Conservation (phyloP, 2,329 filamentous ascomycete species). For the Stagonosporopsis tanaceti region DNA sequence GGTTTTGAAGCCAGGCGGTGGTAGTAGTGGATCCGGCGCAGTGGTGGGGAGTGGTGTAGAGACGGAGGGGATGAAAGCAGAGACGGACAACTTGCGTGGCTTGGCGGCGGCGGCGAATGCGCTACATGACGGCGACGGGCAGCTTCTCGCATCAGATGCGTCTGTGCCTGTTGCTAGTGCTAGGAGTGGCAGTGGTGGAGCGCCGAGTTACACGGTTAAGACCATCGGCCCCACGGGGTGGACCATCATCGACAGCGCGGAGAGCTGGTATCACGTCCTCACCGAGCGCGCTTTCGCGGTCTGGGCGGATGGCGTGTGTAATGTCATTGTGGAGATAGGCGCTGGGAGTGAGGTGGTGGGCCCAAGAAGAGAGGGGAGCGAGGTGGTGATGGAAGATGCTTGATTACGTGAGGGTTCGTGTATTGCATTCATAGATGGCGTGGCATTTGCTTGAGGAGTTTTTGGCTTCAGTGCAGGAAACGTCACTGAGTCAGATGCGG, state of each 20-base stretch:
- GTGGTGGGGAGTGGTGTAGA: not conserved
- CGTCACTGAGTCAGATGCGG: no score
- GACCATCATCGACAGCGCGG: conserved; percentile 28
- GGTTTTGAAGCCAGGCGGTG: not conserved
- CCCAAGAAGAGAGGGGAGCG: not conserved
- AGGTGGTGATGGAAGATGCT: conserved; percentile 5
- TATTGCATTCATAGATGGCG: not conserved
- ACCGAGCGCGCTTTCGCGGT: conserved; percentile 37
- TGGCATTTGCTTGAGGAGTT: not conserved
- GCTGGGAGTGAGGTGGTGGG: not conserved
- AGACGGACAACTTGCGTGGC: conserved; percentile 36
- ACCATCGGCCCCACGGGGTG: conserved; percentile 37
- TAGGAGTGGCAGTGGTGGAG: not conserved
- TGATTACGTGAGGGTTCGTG: not conserved
- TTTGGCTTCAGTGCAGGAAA: not conserved
- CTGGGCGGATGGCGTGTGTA: conserved; percentile 44
- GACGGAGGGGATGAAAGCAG: not conserved
- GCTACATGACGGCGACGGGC: conserved; percentile 26
- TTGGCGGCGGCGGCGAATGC: conserved; percentile 45
- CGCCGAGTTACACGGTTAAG: conserved; percentile 23
- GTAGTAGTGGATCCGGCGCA: not conserved
- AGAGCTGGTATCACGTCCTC: conserved; percentile 38
- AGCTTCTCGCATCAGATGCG: not conserved
- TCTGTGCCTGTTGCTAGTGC: not conserved
- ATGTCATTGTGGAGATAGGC: conserved; percentile 41